Evolutionary conservation across 1,284 basidiomycete species (phyloP), one percentile per base, ranked within the genome.

Genomic region (Cronartium ribicola): DNA sequence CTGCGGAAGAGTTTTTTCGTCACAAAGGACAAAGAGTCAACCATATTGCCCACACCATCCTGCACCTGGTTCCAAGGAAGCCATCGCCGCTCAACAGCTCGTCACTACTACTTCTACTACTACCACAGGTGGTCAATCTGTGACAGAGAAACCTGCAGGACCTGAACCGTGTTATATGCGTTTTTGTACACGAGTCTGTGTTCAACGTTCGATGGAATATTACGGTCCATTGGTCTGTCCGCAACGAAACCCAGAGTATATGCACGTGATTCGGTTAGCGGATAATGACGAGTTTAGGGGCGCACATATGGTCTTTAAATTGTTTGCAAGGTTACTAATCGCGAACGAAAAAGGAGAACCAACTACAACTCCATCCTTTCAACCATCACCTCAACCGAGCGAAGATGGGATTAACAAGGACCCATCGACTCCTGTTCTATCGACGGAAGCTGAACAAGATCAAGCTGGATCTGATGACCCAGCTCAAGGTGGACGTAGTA

Each of bases 111-210:
- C 71, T 39, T 66, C 59, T 2, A 66, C 55, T 36, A 44, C 62
- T 7, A 40, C 71, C 14, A 67, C 64, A 1, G 64, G 65, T 40
- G 59, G 55, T 13, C 51, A 67, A 62, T 74, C 71, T 5, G 71
- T 74, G 22, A 74, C 71, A 17, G 64, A 66, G 10, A 74, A 74
- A 36, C 71, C 65, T 4, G 71, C 51, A 11, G 71, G 71, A 10
- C 71, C 71, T n/a, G 71, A 74, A 43, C 71, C 71, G n/a, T 74
- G 71, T 37, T 74, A 74, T 39, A 74, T 74, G 71, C 51, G 65
- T 2, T 74, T 48, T 40, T 74, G 71, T 60, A 74, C 71, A 46
- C 71, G 71, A 36, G 71, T 74, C 13, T 74, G 71, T 60, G 71
- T 65, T 6, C 71, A 74, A 51, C 51, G 59, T 22, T 74, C 71